These are phyloP conservation scores for Hortaea werneckii DNA, from an alignment of 2,329 filamentous ascomycete genomes.

Conservation along the genomic window DNA sequence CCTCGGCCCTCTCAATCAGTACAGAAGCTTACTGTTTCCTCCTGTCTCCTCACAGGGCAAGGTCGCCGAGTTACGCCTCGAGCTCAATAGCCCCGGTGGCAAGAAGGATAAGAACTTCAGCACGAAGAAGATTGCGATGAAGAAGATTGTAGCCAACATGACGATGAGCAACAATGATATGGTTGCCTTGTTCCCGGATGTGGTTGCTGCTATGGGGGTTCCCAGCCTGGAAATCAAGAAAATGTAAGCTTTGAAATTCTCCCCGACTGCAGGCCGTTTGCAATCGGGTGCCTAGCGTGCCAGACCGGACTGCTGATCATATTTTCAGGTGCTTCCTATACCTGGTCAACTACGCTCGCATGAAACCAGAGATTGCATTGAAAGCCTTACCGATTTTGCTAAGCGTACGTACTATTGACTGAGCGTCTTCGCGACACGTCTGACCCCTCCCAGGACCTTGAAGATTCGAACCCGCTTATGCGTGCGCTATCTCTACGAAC, in stretches of 20 bases:
- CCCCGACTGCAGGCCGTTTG: no score
- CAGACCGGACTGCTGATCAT: not conserved
- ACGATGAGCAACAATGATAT: conserved; percentile 99
- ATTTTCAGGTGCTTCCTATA: conserved; percentile 82
- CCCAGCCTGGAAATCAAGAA: conserved; percentile 97
- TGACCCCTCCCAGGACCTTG: conserved; percentile 63
- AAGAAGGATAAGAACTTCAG: conserved; percentile 98
- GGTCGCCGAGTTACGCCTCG: conserved; percentile 89
- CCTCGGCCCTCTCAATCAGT: not conserved
- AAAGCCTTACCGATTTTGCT: conserved; percentile 85
- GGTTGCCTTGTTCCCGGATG: conserved; percentile 91
- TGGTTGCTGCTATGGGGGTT: conserved; percentile 91
- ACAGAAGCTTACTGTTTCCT: conserved; percentile 11
- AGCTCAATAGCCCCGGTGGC: conserved; percentile 57
- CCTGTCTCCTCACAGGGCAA: conserved; percentile 63
- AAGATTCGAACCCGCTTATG: conserved; percentile 83
- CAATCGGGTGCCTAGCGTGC: no score
- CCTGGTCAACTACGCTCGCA: conserved; percentile 89
- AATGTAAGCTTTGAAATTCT: conserved; percentile 55
- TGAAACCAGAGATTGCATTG: conserved; percentile 86
- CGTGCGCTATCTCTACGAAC: conserved; percentile 86
- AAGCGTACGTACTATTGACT: conserved; percentile 47
- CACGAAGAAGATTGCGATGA: conserved; percentile 92
- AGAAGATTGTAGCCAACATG: conserved; percentile 99
- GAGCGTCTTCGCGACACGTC: not conserved